Conservation (phyloP, 2,329 filamentous ascomycete species). For the Aspergillus sp. region DNA sequence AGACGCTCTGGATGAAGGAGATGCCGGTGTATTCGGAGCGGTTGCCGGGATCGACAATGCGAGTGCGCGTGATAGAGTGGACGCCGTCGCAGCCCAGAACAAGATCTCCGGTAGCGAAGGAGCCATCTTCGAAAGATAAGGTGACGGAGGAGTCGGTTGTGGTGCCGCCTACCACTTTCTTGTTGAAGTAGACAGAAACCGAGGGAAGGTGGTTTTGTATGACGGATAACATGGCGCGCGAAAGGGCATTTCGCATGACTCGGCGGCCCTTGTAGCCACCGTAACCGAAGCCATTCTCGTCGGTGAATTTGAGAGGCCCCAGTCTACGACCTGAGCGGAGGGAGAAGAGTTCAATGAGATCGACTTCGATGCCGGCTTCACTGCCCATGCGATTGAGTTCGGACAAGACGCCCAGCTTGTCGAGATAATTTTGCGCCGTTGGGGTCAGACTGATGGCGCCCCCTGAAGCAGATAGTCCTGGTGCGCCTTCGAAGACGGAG, state of each 20-base stretch:
- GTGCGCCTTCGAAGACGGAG: constrained; percentile 33
- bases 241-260: constrained; percentile 36
- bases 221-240: constrained; percentile 36
- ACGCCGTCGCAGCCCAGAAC: constrained; percentile 45
- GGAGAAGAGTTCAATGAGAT: constrained; percentile 36
- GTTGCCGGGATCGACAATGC: constrained; percentile 37
- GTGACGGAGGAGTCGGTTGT: constrained; percentile 23
- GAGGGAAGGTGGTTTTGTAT: constrained; percentile 20
- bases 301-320: constrained; percentile 33
- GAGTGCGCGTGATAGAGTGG: constrained; percentile 40
- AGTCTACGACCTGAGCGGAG: constrained; percentile 34
- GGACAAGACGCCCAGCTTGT: constrained; percentile 36
- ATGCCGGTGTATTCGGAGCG: constrained; percentile 44
- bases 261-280: constrained; percentile 33
- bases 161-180: constrained; percentile 13
- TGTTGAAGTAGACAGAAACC: constrained; percentile 9
- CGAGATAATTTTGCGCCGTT: constrained; percentile 37
- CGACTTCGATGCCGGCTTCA: constrained; percentile 32
- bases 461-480: constrained; percentile 33
- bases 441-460: constrained; percentile 43
- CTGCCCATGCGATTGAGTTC: constrained; percentile 33
- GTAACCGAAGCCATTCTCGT: constrained; percentile 28
- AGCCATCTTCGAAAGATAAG: constrained; percentile 36
- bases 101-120: constrained; percentile 36
- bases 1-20: constrained; percentile 40